Base-by-base conservation (phyloP, 768 basidiomycete genomes). In the Lactifluus piperatus region DNA sequence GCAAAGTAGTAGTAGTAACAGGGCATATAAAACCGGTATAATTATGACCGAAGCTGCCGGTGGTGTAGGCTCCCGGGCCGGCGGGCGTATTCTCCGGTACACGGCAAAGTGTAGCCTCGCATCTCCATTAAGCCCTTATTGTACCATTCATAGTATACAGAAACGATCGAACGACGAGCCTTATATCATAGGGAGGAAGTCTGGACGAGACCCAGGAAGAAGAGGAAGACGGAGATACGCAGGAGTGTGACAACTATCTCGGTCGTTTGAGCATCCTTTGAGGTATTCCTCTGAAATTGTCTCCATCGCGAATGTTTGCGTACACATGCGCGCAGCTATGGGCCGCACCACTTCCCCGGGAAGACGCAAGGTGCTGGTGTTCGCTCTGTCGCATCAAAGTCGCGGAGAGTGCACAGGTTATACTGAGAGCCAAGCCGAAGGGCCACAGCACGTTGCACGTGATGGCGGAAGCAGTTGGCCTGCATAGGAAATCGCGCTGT, bases 391-490 rank as follows among this genome's bases (percentile, higher is more conserved):
- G 58, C 20, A 61, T 30, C 14, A 62, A n/a, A 6, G 57, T 59
- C 6, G 51, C 58, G 5, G 30, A 46, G 20, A 62, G 30, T 0
- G 61, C 39, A 8, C 36, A 51, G 1, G n/a, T 36, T 7, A 54
- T 32, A 4, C 44, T 32, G 14, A 47, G 34, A 8, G 46, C 26
- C 44, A 62, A 30, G 30, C 62, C 56, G 52, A 41, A 10, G 48
- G 51, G 51, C 60, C 60, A 63, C 11, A 56, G 2, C 8, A 27
- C 9, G 41, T 63, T 62, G 41, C 62, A 36, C 4, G 43, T 5
- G n/a, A 49, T 3, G 2, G 47, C 32, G 20, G 50, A 52, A 14
- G 39, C 20, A 4, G 58, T 13, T 5, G 49, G 54, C 2, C 37
- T 13, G 20, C 56, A 58, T 24, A 43, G 24, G 1, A 32, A 6